Evolutionary conservation across 1,139 yeast species (phyloP).

Genomic region (Pichiaceae sp.): DNA sequence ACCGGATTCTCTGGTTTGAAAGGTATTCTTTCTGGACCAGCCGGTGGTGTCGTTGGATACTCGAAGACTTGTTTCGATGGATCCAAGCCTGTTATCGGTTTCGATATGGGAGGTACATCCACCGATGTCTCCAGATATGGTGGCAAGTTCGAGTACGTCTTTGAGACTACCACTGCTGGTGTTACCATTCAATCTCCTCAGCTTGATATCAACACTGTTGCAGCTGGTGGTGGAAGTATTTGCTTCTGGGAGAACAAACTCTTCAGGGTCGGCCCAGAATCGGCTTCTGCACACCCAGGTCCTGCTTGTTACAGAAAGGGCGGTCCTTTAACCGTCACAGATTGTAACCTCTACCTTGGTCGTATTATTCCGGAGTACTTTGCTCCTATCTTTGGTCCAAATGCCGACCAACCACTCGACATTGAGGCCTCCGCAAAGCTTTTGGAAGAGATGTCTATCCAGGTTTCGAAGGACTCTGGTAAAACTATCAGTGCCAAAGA

Average conservation of each 20-base stretch:
- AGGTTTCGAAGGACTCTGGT: constrained; percentile 26
- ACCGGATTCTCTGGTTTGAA: constrained; percentile 41
- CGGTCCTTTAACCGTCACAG: constrained; percentile 52
- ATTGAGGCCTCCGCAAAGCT: constrained; percentile 28
- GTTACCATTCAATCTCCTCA: constrained; percentile 51
- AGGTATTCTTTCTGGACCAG: constrained; percentile 53
- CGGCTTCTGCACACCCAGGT: constrained; percentile 55
- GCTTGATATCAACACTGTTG: constrained; percentile 49
- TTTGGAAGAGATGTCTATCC: constrained; percentile 32
- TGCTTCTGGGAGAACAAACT: constrained; percentile 45
- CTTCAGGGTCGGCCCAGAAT: constrained; percentile 51
- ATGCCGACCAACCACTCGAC: constrained; percentile 44
- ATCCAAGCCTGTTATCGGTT: constrained; percentile 41
- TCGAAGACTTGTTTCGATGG: constrained; percentile 43
- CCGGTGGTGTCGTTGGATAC: constrained; percentile 56
- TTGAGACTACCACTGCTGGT: constrained; percentile 51
- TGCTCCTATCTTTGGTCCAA: constrained; percentile 52
- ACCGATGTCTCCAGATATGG: constrained; percentile 48
- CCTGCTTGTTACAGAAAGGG: constrained; percentile 54
- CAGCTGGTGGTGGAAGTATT: constrained; percentile 56
- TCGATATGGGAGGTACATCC: constrained; percentile 59
- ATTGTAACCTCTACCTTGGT: constrained; percentile 46
- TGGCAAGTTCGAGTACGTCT: constrained; percentile 43
- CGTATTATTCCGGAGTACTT: constrained; percentile 46
- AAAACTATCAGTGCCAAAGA: constrained; percentile 32